These are phyloP conservation scores for Solanum hybrid DNA, from an alignment of 305 asterid species.

Conservation along the genomic window DNA sequence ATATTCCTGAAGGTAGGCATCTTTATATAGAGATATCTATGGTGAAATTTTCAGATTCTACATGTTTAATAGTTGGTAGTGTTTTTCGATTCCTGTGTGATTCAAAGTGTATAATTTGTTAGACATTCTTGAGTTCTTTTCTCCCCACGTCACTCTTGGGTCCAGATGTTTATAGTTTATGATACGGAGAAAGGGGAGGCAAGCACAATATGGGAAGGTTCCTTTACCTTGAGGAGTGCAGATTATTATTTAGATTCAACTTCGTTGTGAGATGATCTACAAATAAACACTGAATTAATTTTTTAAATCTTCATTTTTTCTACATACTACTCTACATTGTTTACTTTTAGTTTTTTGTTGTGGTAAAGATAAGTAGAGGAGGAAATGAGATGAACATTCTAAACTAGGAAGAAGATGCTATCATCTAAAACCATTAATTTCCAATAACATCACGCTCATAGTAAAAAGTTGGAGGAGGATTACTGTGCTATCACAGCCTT, in stretches of 20 bases:
- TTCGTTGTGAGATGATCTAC: neutral
- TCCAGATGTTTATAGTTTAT: neutral
- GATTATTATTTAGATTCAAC: neutral
- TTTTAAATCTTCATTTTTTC: neutral
- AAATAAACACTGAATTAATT: neutral
- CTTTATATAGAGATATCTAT: neutral
- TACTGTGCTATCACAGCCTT: neutral
- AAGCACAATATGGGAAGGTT: neutral
- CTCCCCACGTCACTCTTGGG: neutral
- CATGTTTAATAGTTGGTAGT: neutral
- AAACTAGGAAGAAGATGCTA: neutral
- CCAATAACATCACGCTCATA: neutral
- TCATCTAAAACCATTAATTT: neutral
- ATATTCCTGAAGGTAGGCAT: constrained; percentile 61
- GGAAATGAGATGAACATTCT: neutral
- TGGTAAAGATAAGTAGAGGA: neutral
- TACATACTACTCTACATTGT: neutral
- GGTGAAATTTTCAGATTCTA: neutral
- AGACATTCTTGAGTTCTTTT: neutral
- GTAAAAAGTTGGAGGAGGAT: neutral
- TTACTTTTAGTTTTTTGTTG: neutral
- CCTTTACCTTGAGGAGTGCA: neutral
- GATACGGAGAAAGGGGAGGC: neutral
- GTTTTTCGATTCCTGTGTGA: neutral
- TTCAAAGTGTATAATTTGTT: neutral